These are phyloP conservation scores for Candida buenavistaensis DNA, from an alignment of 1,139 yeast genomes.

Conservation along the genomic window DNA sequence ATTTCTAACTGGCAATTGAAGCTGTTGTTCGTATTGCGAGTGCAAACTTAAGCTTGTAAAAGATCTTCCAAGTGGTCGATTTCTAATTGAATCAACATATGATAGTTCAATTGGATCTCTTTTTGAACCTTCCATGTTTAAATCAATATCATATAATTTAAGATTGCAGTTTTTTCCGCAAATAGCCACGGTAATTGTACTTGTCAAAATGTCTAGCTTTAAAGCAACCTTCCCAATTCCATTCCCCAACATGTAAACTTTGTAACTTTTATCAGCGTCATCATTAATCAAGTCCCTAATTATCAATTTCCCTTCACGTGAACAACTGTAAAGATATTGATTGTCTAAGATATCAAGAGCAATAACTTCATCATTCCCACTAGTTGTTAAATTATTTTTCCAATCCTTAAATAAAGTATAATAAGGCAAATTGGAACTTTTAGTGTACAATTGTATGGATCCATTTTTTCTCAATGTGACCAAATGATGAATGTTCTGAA, in stretches of 20 bases:
- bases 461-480: slow-evolving; percentile 31
- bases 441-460: slow-evolving; percentile 32
- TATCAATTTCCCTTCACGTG: slow-evolving; percentile 42
- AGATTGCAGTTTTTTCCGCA: slow-evolving; percentile 52
- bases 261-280: slow-evolving; percentile 34
- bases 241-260: slow-evolving; percentile 28
- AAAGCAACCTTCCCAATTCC: slow-evolving; percentile 40
- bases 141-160: slow-evolving; percentile 26
- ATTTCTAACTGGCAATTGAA: neutral
- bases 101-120: slow-evolving; percentile 3
- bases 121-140: slow-evolving; percentile 2
- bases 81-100: slow-evolving; percentile 5
- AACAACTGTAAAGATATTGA: slow-evolving; percentile 44
- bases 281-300: slow-evolving; percentile 46
- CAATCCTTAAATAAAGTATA: slow-evolving; percentile 36
- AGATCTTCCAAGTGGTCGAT: slow-evolving; percentile 14
- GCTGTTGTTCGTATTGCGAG: slow-evolving; percentile 1
- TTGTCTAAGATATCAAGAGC: slow-evolving; percentile 27
- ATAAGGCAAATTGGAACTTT: slow-evolving; percentile 4
- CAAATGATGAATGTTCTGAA: slow-evolving; percentile 23
- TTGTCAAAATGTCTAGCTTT: slow-evolving; percentile 11
- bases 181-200: slow-evolving; percentile 25
- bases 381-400: slow-evolving; percentile 24
- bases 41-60: slow-evolving; percentile 13
- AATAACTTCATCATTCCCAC: slow-evolving; percentile 21